These are phyloP conservation scores for Sambucus nigra DNA, from an alignment of 129 eudicot species.

Conservation along the genomic window DNA sequence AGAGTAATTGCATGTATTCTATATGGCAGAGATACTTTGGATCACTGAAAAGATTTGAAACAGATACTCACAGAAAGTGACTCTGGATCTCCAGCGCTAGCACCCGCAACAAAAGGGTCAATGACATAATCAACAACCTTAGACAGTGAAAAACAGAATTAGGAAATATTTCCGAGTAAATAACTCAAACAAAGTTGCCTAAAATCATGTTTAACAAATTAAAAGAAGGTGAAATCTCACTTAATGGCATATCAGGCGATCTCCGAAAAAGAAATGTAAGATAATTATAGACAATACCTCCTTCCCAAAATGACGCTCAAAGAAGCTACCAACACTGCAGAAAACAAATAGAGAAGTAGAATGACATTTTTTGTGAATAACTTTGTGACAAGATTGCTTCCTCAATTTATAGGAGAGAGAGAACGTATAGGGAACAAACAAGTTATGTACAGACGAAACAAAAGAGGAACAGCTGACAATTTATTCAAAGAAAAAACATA, in stretches of 20 bases:
- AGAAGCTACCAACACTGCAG: slow-evolving; percentile 83
- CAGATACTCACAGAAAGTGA: slow-evolving; percentile 84
- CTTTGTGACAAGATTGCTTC: background rate
- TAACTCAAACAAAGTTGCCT: slow-evolving; percentile 8
- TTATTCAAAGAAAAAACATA: background rate
- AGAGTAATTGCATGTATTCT: too few relatives aligned
- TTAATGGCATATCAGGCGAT: background rate
- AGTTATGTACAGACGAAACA: background rate
- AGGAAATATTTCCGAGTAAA: slow-evolving; percentile 5
- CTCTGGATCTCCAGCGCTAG: slow-evolving; percentile 87
- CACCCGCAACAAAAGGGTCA: slow-evolving; percentile 92
- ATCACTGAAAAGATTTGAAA: slow-evolving; percentile 8
- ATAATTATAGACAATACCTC: slow-evolving; percentile 40
- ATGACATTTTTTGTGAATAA: slow-evolving; percentile 1
- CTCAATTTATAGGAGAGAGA: background rate
- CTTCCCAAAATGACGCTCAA: slow-evolving; percentile 93
- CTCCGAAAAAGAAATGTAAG: background rate
- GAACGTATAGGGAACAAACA: background rate
- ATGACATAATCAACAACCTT: slow-evolving; percentile 94
- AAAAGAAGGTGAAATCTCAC: background rate
- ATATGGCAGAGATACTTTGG: background rate
- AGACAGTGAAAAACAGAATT: slow-evolving; percentile 12
- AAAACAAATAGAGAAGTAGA: slow-evolving; percentile 4
- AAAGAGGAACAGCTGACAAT: background rate
- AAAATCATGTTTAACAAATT: background rate